Base-by-base conservation (phyloP, 2,329 filamentous ascomycete genomes). In the Nemania diffusa region DNA sequence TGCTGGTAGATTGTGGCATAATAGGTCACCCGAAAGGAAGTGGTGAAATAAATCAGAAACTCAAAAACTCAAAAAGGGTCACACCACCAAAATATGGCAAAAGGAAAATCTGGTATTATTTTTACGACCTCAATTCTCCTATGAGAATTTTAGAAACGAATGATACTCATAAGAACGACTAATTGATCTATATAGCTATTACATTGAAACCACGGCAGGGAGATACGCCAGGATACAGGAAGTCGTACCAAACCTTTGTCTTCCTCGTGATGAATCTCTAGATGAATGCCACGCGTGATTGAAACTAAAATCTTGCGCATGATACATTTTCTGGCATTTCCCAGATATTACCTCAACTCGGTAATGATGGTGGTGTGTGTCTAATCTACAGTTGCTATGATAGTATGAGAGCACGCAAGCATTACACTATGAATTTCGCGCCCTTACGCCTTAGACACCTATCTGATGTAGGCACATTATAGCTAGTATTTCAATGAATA, bases 1-100 rank as follows among this genome's bases (percentile, higher is more conserved):
- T 58, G 20, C 27, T 24, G 13, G 6, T 27, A n/a, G 4, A 3
- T 46, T 59, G 55, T 32, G 62, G 55, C 62, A 64, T 59, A 56
- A 32, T 59, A n/a, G 11, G 4, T 46, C 5, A 44, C n/a, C 26
- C 6, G 34, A 55, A 6, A 8, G 17, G n/a, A 46, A n/a, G n/a
- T 46, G 20, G 9, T 6, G 5, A 13, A 46, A 22, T 1, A 7
- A 24, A 13, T 53, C 15, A 24, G n/a, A 37, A 42, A n/a, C n/a
- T n/a, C 20, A 11, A 42, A n/a, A 3, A n/a, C 17, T n/a, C 17
- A 22, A 42, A 1, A 5, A 50, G 26, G 32, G 26, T 51, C n/a
- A 40, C 46, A 57, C 29, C 8, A 44, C 24, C 6, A 3, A 46
- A 8, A 22, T 6, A 13, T 11, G 7, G 15, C 24, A 22, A 40